phyloP scores from a whole-genome alignment of 495 filamentous ascomycete species.

The Tetracladium marchalianum region DNA sequence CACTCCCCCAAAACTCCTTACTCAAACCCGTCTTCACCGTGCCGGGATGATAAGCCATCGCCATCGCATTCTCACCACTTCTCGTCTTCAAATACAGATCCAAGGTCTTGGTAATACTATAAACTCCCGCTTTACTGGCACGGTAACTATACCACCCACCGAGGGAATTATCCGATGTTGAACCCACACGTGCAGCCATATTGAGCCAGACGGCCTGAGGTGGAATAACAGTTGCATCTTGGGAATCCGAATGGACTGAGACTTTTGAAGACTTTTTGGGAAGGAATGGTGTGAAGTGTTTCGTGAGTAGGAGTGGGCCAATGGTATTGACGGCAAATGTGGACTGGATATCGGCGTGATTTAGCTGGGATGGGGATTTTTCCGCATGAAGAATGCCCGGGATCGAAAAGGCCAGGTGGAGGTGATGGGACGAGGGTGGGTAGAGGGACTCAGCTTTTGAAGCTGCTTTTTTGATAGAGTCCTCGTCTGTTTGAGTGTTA shows the following conservation, averaged over 20 bases:
- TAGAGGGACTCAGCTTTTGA: conserved; percentile 29
- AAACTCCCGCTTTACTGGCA: conserved; percentile 62
- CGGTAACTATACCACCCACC: conserved; percentile 76
- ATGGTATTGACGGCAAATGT: conserved; percentile 62
- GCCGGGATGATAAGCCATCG: conserved; percentile 69
- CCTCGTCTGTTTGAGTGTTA: conserved; percentile 28
- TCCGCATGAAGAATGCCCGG: conserved; percentile 70
- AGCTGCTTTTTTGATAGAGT: conserved; percentile 34
- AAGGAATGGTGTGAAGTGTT: conserved; percentile 59
- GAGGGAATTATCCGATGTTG: conserved; percentile 53
- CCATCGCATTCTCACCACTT: conserved; percentile 49
- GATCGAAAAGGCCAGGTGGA: conserved; percentile 60
- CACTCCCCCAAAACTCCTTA: conserved; percentile 56
- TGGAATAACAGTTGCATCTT: conserved; percentile 1
- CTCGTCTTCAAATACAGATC: conserved; percentile 52
- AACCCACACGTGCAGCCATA: conserved; percentile 71
- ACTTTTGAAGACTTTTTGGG: conserved; percentile 31
- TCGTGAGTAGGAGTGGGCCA: conserved; percentile 64
- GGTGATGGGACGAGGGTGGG: conserved; percentile 37
- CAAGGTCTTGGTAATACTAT: conserved; percentile 58
- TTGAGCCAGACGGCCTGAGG: conserved; percentile 52
- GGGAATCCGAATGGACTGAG: conserved; percentile 10
- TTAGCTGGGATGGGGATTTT: conserved; percentile 55
- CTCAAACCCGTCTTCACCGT: conserved; percentile 72
- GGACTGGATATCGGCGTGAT: conserved; percentile 41